Conservation (phyloP, 306 rosid genomes). For the Ormosia semicastrata region DNA sequence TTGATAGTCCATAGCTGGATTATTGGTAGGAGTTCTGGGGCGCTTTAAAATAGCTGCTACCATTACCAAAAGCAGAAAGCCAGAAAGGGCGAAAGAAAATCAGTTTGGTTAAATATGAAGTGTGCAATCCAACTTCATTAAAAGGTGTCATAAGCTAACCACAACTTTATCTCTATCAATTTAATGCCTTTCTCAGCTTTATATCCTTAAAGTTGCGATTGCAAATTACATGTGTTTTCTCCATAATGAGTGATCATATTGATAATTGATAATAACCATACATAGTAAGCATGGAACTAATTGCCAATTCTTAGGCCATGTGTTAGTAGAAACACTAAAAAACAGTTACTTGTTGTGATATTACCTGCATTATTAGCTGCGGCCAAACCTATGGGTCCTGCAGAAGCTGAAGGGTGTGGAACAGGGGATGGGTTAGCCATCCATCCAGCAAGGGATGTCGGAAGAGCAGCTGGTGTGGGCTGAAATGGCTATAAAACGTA, state of each 20-base stretch:
- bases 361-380: slow-evolving; percentile 77
- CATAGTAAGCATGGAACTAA: neutral
- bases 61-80: slow-evolving; percentile 33
- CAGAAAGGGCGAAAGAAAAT: slow-evolving; percentile 20
- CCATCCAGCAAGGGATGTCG: slow-evolving; percentile 97
- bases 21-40: slow-evolving; percentile 93
- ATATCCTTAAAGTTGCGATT: neutral
- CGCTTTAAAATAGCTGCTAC: slow-evolving; percentile 83
- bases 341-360: neutral
- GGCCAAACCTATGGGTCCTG: slow-evolving; percentile 85
- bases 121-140: neutral
- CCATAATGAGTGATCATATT: slow-evolving; percentile 10
- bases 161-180: neutral
- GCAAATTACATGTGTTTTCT: slow-evolving; percentile 14
- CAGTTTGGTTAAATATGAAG: slow-evolving; percentile 10
- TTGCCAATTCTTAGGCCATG: slow-evolving; percentile 7
- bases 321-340: neutral
- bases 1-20: slow-evolving; percentile 94
- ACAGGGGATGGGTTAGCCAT: slow-evolving; percentile 89
- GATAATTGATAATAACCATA: neutral
- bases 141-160: neutral
- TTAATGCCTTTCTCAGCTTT: slow-evolving; percentile 13
- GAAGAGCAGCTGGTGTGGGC: slow-evolving; percentile 82
- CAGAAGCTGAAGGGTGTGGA: slow-evolving; percentile 93
- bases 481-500: slow-evolving; percentile 81